phyloP scores from a whole-genome alignment of 768 basidiomycete genomes.

The Mycena belliarum region DNA sequence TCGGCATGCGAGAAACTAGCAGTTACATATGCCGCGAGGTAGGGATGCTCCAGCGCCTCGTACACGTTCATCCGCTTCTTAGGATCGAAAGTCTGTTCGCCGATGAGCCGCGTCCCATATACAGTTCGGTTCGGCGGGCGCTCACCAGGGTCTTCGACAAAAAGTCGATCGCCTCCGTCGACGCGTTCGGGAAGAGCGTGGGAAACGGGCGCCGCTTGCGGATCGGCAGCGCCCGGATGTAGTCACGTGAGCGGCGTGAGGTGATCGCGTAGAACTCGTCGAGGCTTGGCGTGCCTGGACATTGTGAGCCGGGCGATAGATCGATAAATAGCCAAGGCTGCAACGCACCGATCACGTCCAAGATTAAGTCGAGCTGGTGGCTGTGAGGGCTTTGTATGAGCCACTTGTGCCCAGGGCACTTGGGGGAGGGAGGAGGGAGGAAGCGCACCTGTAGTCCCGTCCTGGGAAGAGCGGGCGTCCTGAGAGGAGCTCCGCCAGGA shows the following conservation, averaged over 20 bases:
- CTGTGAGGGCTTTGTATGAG: no score
- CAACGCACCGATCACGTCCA: constrained; percentile 77
- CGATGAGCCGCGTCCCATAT: not conserved
- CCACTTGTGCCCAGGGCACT: no score
- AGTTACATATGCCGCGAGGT: constrained; percentile 74
- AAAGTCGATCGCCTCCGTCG: constrained; percentile 71
- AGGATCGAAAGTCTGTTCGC: constrained; percentile 75
- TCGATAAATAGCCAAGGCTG: no score
- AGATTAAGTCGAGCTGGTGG: constrained; percentile 86
- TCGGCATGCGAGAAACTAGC: constrained; percentile 8
- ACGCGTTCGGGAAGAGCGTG: constrained; percentile 76
- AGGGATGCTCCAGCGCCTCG: constrained; percentile 81
- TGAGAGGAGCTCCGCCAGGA: constrained; percentile 79
- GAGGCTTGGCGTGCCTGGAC: constrained; percentile 79
- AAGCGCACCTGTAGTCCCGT: constrained; percentile 78
- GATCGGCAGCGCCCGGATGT: constrained; percentile 85
- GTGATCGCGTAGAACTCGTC: constrained; percentile 93
- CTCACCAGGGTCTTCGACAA: constrained; percentile 67
- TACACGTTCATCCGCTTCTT: constrained; percentile 84
- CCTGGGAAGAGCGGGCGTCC: constrained; percentile 88
- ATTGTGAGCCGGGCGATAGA: no score
- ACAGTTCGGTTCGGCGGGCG: not conserved
- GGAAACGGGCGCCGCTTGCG: constrained; percentile 72
- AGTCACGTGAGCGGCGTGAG: constrained; percentile 80
- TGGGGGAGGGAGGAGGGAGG: no score